These are phyloP conservation scores for Trypanosoma scelopori DNA, from an alignment of 208 protist species.

Conservation along the genomic window DNA sequence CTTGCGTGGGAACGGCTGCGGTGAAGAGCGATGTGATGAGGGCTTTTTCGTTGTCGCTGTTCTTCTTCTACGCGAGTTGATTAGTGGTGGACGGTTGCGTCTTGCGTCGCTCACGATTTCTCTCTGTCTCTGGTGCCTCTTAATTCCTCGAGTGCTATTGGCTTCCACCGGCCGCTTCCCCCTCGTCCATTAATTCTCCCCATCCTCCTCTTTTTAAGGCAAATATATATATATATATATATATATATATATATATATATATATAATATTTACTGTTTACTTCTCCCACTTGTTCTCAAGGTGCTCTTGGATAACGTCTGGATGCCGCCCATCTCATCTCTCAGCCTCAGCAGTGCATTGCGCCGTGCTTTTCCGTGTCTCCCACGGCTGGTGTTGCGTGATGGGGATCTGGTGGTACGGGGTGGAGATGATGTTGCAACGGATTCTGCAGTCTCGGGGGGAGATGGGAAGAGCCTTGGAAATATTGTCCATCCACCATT, in stretches of 20 bases:
- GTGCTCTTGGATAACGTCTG: not conserved
- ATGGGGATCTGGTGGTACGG: not conserved
- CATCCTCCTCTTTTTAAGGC: conserved; percentile 10
- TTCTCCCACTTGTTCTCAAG: not conserved
- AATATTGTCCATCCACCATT: not conserved
- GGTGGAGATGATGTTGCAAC: not conserved
- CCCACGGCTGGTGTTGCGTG: not conserved
- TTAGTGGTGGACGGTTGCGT: too few relatives aligned
- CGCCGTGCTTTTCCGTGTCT: conserved; percentile 13
- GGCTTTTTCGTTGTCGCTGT: not conserved
- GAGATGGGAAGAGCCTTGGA: not conserved
- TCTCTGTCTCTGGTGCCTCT: not conserved
- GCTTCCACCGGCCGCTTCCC: not conserved
- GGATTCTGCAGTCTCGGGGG: not conserved
- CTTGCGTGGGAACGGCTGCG: too few relatives aligned
- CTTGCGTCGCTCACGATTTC: too few relatives aligned
- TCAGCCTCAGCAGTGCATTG: conserved; percentile 13
- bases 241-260: too few relatives aligned
- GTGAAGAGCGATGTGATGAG: too few relatives aligned
- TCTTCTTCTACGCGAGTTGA: too few relatives aligned
- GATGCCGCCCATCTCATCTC: conserved; percentile 12
- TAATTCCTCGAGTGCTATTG: too few relatives aligned
- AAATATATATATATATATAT: too few relatives aligned
- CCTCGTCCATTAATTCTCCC: conserved; percentile 5
- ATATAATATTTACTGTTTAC: too few relatives aligned